Evolutionary conservation across 306 rosid genomes (phyloP), one percentile per base, ranked within the genome.

Genomic region (Cicer judaicum): DNA sequence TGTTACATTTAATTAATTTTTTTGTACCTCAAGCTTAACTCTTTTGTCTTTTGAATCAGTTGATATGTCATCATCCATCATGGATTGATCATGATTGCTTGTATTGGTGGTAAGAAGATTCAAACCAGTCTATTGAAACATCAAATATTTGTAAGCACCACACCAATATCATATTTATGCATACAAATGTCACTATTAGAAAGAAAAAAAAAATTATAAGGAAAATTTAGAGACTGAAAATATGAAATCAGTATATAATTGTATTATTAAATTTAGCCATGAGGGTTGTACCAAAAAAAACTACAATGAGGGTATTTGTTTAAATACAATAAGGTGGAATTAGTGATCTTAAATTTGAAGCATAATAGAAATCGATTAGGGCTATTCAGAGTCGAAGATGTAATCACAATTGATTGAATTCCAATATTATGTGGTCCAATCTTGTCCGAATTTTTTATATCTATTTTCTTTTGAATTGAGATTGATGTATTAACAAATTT

Each of bases 61-160:
- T 5, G 93, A 77, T 36, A 74, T 55, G 5, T 84, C 90, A 29
- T 83, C 88, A 5, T 91, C 96, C 52, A 81, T 87, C 77, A 82
- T 64, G 47, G 95, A 84, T 64, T 83, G 93, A 38, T 94, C 95
- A 50, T 94, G 93, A 50, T 85, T 85, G 57, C 80, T 73, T 0
- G 87, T 83, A 78, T 89, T 88, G 29, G 93, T 85, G 4, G 91
- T 90, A 6, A 86, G 89, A 66, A 94, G 98, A 91, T 90, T 86
- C 80, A 94, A 82, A 15, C 93, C 96, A 21, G 98, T 94, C 97
- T 94, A 53, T 6, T 18, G 8, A 65, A 16, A 29, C 39, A 34
- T 50, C 2, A 18, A 36, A 67, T 12, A 57, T 67, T 67, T 34
- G 59, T 47, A 6, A 79, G 71, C 54, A 73, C 7, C 9, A 6